Conservation (phyloP, 495 filamentous ascomycete genomes). For the Tetracladium marchalianum region DNA sequence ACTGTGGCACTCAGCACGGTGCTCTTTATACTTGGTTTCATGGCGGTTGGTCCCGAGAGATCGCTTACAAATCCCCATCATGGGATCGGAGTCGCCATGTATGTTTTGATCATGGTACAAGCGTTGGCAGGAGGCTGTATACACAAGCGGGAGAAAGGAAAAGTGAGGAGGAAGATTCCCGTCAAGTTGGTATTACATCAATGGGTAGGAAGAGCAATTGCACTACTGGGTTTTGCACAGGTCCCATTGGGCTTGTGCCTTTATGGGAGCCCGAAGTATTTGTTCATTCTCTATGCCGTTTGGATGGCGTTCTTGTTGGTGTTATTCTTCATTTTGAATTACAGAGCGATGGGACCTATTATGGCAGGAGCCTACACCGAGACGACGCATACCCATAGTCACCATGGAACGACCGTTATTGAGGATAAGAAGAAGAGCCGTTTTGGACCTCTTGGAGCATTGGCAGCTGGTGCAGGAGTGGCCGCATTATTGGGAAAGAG, state of each 20-base stretch:
- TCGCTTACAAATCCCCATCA: conserved; percentile 90
- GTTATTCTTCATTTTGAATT: conserved; percentile 58
- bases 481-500: conserved; percentile 41
- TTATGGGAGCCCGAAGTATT: conserved; percentile 75
- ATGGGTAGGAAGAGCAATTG: conserved; percentile 71
- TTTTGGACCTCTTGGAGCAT: conserved; percentile 24
- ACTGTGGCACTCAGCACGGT: conserved; percentile 63
- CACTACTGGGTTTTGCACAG: conserved; percentile 74
- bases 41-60: conserved; percentile 66
- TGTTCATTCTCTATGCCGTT: conserved; percentile 79
- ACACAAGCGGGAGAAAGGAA: conserved; percentile 50
- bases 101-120: conserved; percentile 74
- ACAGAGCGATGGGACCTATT: conserved; percentile 9
- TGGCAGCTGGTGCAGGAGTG: conserved; percentile 52
- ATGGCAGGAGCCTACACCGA: conserved; percentile 18
- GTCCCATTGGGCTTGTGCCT: conserved; percentile 83
- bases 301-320: conserved; percentile 57
- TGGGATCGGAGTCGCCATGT: conserved; percentile 86
- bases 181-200: conserved; percentile 75
- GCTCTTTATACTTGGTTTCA: conserved; percentile 64
- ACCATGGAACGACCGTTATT: conserved; percentile 21
- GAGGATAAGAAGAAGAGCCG: conserved; percentile 10
- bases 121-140: conserved; percentile 67
- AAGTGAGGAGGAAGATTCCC: conserved; percentile 33
- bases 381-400: conserved; percentile 13